Conservation (phyloP, 2,329 filamentous ascomycete genomes). For the Aureobasidium sp. region DNA sequence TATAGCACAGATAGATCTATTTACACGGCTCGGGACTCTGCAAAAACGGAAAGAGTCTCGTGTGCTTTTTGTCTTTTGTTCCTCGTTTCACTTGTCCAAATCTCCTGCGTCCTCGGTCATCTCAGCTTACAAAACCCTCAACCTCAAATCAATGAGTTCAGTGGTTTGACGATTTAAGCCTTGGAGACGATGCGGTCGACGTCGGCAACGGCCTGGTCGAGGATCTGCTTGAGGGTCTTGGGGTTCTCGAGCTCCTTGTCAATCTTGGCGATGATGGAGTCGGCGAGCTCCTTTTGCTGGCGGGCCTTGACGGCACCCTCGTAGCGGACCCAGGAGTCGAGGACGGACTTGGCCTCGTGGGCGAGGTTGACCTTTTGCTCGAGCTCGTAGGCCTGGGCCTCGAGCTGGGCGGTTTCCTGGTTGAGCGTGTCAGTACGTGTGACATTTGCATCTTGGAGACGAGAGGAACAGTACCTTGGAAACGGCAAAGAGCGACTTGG, state of each 20-base stretch:
- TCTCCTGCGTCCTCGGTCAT: neutral
- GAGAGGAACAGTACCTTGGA: constrained; percentile 65
- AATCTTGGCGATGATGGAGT: constrained; percentile 92
- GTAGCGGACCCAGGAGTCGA: constrained; percentile 98
- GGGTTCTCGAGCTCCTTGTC: constrained; percentile 98
- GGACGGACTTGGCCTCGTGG: constrained; percentile 84
- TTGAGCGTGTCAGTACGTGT: constrained; percentile 10
- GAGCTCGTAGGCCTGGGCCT: constrained; percentile 92
- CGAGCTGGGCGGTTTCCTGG: constrained; percentile 92
- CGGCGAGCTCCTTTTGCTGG: constrained; percentile 92
- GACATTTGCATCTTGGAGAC: neutral
- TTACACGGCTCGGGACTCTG: constrained; percentile 5
- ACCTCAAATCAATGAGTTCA: neutral
- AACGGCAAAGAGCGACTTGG: constrained; percentile 93
- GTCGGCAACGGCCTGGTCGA: constrained; percentile 91
- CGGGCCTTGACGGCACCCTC: constrained; percentile 98
- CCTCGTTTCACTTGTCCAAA: neutral
- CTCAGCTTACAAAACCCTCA: neutral
- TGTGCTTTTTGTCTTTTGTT: constrained; percentile 4
- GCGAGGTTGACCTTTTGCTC: constrained; percentile 93
- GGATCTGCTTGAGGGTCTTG: constrained; percentile 92
- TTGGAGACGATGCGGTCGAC: constrained; percentile 55
- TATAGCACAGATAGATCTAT: constrained; percentile 14
- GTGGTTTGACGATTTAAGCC: constrained; percentile 3
- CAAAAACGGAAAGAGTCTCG: neutral